Conservation (phyloP, 108 stramenopile species). For the Aurantiochytrium sp. region DNA sequence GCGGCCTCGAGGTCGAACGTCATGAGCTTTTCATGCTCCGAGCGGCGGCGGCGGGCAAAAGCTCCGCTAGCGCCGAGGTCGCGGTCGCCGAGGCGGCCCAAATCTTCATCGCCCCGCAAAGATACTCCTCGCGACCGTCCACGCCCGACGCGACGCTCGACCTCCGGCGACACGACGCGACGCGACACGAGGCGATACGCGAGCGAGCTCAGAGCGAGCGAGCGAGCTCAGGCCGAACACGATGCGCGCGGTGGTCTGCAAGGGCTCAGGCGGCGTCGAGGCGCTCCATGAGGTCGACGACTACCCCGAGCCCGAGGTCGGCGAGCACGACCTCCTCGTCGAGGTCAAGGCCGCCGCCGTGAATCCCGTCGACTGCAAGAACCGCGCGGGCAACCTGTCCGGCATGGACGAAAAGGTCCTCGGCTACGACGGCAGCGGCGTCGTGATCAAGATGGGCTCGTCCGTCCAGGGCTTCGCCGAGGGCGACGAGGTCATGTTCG, state of each 20-base stretch:
- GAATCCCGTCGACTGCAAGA: neutral
- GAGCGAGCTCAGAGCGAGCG: too few species aligned
- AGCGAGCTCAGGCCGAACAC: neutral
- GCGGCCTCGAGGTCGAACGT: too few species aligned
- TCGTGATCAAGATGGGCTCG: neutral
- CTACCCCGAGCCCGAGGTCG: neutral
- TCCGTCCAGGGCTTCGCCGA: neutral
- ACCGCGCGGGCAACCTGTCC: neutral
- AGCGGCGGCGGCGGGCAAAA: too few species aligned
- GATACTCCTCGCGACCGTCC: too few species aligned
- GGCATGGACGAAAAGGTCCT: neutral
- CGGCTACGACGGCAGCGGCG: neutral
- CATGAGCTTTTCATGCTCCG: too few species aligned
- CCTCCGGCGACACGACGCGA: too few species aligned
- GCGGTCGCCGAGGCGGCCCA: too few species aligned
- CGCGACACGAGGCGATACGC: too few species aligned
- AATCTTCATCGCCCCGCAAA: too few species aligned
- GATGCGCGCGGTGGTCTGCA: neutral
- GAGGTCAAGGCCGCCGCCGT: slow-evolving; percentile 25
- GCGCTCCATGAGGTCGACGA: neutral
- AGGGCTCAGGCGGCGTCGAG: neutral
- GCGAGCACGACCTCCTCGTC: neutral
- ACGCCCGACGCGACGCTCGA: too few species aligned
- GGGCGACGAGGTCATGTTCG: slow-evolving; percentile 11
- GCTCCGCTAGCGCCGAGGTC: too few species aligned